Evolutionary conservation across 1,139 yeast species (phyloP).

Genomic region (Diutina neorugosa): DNA sequence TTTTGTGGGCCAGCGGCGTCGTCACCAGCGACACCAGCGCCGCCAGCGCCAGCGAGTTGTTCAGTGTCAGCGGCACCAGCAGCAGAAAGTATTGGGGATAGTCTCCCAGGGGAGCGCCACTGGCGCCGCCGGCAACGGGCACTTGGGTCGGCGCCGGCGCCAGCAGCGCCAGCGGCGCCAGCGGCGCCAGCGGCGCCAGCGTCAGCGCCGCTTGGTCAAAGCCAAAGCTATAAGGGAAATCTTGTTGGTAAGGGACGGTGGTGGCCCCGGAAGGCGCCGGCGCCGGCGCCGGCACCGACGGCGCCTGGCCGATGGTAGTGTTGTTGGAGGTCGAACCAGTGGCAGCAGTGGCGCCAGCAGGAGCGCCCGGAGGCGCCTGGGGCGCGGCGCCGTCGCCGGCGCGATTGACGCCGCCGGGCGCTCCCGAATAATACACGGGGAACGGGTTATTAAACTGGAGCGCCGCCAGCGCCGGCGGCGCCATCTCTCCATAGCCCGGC

Average conservation of each 20-base stretch:
- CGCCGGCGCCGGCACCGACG: background rate
- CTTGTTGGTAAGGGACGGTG: background rate
- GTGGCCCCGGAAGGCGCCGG: background rate
- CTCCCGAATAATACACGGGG: background rate
- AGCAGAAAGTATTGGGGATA: background rate
- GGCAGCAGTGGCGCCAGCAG: too few relatives aligned
- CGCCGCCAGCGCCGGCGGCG: background rate
- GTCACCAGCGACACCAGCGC: background rate
- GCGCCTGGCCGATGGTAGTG: background rate
- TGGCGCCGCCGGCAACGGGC: background rate
- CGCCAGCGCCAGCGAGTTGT: conserved; percentile 1
- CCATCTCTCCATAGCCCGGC: background rate
- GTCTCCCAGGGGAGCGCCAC: conserved; percentile 1
- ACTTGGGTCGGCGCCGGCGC: too few relatives aligned
- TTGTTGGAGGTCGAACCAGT: background rate
- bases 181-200: background rate
- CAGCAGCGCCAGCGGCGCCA: background rate
- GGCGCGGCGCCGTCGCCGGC: background rate
- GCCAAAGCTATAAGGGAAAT: background rate
- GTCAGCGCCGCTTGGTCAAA: conserved; percentile 2
- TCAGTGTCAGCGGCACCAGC: background rate
- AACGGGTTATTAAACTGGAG: conserved; percentile 1
- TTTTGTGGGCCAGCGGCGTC: conserved; percentile 1
- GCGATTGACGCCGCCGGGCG: background rate
- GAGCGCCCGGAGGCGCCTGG: too few relatives aligned